Base-by-base conservation (phyloP, 257 asterid genomes). In the Ocimum tenuiflorum region DNA sequence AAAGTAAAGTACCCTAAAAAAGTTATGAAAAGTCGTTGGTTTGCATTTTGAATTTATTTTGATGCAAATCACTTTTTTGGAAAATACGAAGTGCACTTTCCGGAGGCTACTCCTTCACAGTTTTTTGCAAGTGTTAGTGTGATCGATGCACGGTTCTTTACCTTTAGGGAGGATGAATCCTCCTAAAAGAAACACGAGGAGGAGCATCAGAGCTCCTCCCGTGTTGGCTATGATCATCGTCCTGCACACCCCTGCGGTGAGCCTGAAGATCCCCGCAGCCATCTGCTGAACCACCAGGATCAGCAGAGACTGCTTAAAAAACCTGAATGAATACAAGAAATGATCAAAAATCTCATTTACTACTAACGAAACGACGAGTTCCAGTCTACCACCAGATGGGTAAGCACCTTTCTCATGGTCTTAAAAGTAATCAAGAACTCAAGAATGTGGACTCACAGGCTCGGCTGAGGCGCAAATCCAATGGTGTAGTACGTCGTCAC, bases 381-480 rank as follows among this genome's bases (percentile, higher is more conserved):
- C n/a, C n/a, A n/a, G n/a, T n/a, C n/a, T n/a, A n/a, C n/a, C n/a
- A n/a, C n/a, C n/a, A n/a, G n/a, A n/a, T n/a, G n/a, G n/a, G n/a
- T n/a, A n/a, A n/a, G n/a, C n/a, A n/a, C n/a, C n/a, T n/a, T n/a
- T n/a, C n/a, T n/a, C n/a, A n/a, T n/a, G n/a, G n/a, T 33, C 0
- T 31, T 31, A 4, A 27, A 31, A 3, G 7, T 31, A 2, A 31
- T 31, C 7, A 31, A 3, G 36, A 31, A 31, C 4, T 27, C 36
- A 31, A 31, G 36, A 31, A 31, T 31, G 36, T 5, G 36, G 6
- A 6, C 63, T 10, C 60, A 85, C 91, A 85, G 76, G 83, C 80
- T 73, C 0, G 91, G 73, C 19, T 86, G 83, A 0, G 95, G 91
- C 57, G 91, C 80, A 49, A 84, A 86, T 43, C 95, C 94, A 6